These are phyloP conservation scores for Nadsonia starkeyi-henricii DNA, from an alignment of 1,139 yeast genomes.

Conservation along the genomic window DNA sequence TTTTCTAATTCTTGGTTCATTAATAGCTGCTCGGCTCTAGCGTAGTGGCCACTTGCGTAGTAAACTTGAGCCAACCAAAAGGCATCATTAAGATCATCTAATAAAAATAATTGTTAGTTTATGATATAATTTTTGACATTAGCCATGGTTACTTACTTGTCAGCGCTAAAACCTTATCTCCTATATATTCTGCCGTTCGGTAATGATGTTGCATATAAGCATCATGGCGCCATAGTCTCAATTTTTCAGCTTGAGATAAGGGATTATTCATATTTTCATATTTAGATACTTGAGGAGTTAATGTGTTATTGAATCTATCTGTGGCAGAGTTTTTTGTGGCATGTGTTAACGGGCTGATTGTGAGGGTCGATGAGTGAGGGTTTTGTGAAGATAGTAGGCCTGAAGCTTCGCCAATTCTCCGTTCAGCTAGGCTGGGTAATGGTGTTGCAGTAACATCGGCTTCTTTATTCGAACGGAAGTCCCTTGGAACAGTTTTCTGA, in stretches of 20 bases:
- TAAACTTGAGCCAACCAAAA: conserved; percentile 93
- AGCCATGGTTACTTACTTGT: conserved; percentile 22
- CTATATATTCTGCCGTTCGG: conserved; percentile 79
- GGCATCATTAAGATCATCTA: conserved; percentile 75
- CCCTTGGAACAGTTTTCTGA: neutral
- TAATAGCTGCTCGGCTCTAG: conserved; percentile 60
- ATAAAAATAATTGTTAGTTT: conserved; percentile 16
- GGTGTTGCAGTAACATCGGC: neutral
- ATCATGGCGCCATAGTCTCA: conserved; percentile 87
- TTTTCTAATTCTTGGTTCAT: conserved; percentile 27
- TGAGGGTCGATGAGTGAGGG: conserved; percentile 6
- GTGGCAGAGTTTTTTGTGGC: neutral
- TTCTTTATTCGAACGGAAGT: neutral
- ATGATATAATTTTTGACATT: neutral
- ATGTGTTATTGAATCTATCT: neutral
- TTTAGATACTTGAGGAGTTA: neutral
- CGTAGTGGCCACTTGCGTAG: conserved; percentile 58
- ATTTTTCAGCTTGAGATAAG: conserved; percentile 68
- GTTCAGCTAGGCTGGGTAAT: neutral
- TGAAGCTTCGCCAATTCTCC: neutral
- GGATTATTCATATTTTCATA: conserved; percentile 7
- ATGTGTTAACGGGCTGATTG: conserved; percentile 2
- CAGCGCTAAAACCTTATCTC: conserved; percentile 74
- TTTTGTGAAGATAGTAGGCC: conserved; percentile 1
- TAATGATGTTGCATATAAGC: conserved; percentile 89